Percentiles rank a stretch among this genome's conserved stretches.
Evolutionary conservation across 192 early-diverging fungal species (phyloP).

Genomic region (Entomortierella lignicola): DNA sequence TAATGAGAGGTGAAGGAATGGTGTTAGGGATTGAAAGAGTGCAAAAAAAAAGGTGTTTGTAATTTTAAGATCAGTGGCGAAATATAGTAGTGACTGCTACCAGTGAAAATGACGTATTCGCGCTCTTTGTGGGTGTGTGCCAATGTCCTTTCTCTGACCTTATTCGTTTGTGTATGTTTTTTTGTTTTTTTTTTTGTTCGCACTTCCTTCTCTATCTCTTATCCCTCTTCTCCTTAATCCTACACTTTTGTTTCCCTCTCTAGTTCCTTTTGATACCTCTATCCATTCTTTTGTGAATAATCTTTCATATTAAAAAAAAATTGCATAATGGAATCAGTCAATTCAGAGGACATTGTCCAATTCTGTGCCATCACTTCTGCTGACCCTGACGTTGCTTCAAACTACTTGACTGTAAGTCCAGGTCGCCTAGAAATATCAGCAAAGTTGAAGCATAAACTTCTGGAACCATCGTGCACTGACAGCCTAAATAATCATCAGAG

Average conservation of each 20-base stretch:
- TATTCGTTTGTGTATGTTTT: too few relatives aligned
- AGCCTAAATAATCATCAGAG: neutral
- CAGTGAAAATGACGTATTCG: too few relatives aligned
- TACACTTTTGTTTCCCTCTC: neutral
- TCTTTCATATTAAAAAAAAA: too few relatives aligned
- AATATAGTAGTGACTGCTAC: too few relatives aligned
- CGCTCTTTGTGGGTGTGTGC: too few relatives aligned
- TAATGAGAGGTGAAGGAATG: neutral
- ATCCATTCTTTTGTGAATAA: too few relatives aligned
- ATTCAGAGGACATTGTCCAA: constrained; percentile 55
- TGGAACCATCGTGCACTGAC: neutral
- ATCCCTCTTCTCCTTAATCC: neutral
- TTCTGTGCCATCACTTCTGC: constrained; percentile 81
- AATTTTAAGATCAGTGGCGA: neutral
- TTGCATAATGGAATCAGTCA: constrained; percentile 17
- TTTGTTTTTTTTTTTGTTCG: neutral
- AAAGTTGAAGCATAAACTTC: neutral
- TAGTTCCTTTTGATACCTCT: neutral
- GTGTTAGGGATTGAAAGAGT: neutral
- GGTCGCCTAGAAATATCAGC: neutral
- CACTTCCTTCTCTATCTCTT: neutral
- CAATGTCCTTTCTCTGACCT: neutral
- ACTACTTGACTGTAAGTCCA: constrained; percentile 73
- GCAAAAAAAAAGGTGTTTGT: neutral
- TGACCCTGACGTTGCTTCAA: constrained; percentile 73